A percentile compares a stretch with the other conserved stretches of the same genome.
Evolutionary conservation across 352 stramenopile genomes (phyloP).

Genomic region (Globisporangium takayamanum): DNA sequence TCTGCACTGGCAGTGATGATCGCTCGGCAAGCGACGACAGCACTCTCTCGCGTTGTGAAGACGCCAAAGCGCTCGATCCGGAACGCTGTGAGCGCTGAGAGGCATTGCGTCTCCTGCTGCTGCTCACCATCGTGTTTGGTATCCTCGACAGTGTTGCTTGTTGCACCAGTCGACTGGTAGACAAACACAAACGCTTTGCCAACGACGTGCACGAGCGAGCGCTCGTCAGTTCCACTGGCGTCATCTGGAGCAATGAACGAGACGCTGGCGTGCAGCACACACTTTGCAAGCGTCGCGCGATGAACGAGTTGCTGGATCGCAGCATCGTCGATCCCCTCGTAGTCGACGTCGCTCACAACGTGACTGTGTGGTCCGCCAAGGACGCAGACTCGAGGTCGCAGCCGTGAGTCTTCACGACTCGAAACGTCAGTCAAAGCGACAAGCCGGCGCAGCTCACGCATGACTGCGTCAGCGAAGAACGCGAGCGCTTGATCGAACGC

Average conservation of each 20-base stretch:
- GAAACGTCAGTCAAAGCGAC: background rate
- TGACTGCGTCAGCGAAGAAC: conserved; percentile 39
- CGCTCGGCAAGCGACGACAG: conserved; percentile 10
- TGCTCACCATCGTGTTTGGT: background rate
- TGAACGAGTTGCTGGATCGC: conserved; percentile 14
- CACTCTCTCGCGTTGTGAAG: conserved; percentile 27
- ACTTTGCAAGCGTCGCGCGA: conserved; percentile 18
- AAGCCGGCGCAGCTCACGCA: conserved; percentile 24
- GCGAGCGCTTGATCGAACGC: conserved; percentile 22
- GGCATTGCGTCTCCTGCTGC: background rate
- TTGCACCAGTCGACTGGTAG: conserved; percentile 13
- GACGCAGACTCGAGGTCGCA: conserved; percentile 1
- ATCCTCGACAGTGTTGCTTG: background rate
- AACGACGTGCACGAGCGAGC: conserved; percentile 11
- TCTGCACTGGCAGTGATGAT: background rate
- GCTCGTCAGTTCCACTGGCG: background rate
- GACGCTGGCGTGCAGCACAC: conserved; percentile 8
- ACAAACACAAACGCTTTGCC: conserved; percentile 39
- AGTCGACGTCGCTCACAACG: conserved; percentile 14
- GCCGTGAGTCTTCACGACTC: background rate
- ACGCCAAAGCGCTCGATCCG: conserved; percentile 25
- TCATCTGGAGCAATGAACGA: background rate
- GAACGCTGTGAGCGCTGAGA: conserved; percentile 15
- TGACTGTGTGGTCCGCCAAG: conserved; percentile 6
- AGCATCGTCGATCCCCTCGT: conserved; percentile 2